These are phyloP conservation scores for Aspergillus diversus DNA, from an alignment of 495 filamentous ascomycete species.

Conservation along the genomic window DNA sequence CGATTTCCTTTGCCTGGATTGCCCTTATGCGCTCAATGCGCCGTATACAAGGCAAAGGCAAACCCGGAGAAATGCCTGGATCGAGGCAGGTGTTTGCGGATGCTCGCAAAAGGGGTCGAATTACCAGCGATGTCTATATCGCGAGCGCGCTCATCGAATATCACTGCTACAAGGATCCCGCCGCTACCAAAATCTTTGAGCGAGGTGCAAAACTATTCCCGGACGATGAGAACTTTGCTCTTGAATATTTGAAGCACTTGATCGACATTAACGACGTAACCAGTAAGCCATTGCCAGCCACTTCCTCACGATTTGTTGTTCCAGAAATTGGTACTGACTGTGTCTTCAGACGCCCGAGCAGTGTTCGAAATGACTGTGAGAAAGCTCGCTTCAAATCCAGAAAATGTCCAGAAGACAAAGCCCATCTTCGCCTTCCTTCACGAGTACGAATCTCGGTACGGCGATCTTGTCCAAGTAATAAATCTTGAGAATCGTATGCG, in stretches of 20 bases:
- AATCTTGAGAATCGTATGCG: slow-evolving; percentile 92
- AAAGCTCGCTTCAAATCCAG: slow-evolving; percentile 71
- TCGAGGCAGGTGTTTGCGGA: slow-evolving; percentile 85
- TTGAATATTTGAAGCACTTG: slow-evolving; percentile 94
- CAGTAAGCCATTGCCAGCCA: slow-evolving; percentile 61
- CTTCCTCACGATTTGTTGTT: background rate
- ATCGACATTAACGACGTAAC: slow-evolving; percentile 88
- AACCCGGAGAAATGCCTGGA: slow-evolving; percentile 68
- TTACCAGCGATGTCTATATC: slow-evolving; percentile 92
- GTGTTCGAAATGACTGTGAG: slow-evolving; percentile 92
- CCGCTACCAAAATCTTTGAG: slow-evolving; percentile 93
- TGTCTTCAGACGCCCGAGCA: slow-evolving; percentile 76
- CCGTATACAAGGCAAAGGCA: slow-evolving; percentile 90
- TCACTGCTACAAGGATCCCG: slow-evolving; percentile 90
- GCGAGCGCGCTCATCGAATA: slow-evolving; percentile 91
- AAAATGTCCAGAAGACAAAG: slow-evolving; percentile 74
- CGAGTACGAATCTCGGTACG: slow-evolving; percentile 91
- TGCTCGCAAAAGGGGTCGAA: slow-evolving; percentile 78
- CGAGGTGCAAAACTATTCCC: slow-evolving; percentile 90
- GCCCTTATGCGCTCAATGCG: slow-evolving; percentile 91
- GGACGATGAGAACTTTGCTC: slow-evolving; percentile 84
- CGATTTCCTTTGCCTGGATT: slow-evolving; percentile 91
- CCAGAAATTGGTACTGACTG: slow-evolving; percentile 26
- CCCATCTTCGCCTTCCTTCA: slow-evolving; percentile 88
- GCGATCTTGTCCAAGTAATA: slow-evolving; percentile 83